Conservation (phyloP, 306 rosid genomes). For the Styphnolobium japonicum region DNA sequence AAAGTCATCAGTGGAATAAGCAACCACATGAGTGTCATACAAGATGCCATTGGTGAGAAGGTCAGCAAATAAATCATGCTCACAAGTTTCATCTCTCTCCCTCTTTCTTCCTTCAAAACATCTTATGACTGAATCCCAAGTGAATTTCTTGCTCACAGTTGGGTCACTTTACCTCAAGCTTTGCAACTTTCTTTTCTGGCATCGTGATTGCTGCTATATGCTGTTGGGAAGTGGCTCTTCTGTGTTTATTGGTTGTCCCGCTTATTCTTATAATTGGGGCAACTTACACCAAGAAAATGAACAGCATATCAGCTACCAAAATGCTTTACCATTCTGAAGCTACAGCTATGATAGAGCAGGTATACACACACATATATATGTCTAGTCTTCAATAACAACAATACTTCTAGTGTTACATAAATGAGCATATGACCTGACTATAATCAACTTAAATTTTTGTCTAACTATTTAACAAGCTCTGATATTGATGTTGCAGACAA, state of each 20-base stretch:
- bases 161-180: constrained; percentile 70
- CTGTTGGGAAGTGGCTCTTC: constrained; percentile 76
- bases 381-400: neutral
- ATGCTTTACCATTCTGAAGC: constrained; percentile 65
- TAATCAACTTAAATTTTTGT: neutral
- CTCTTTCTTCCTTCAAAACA: neutral
- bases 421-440: neutral
- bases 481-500: constrained; percentile 48
- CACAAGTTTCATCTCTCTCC: neutral
- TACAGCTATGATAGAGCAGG: constrained; percentile 83
- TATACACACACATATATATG: constrained; percentile 1
- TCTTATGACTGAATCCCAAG: neutral
- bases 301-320: constrained; percentile 55
- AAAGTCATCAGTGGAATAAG: constrained; percentile 73
- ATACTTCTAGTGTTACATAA: neutral
- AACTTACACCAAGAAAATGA: constrained; percentile 78
- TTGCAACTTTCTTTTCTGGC: constrained; percentile 70
- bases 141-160: constrained; percentile 40
- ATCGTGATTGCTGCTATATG: constrained; percentile 67
- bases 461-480: constrained; percentile 1
- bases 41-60: constrained; percentile 87
- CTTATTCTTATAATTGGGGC: constrained; percentile 76
- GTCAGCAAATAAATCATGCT: constrained; percentile 33
- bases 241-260: constrained; percentile 66
- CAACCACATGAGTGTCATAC: constrained; percentile 70